phyloP scores from a whole-genome alignment of 2,329 filamentous ascomycete species.

The Hypoxylon sp. region DNA sequence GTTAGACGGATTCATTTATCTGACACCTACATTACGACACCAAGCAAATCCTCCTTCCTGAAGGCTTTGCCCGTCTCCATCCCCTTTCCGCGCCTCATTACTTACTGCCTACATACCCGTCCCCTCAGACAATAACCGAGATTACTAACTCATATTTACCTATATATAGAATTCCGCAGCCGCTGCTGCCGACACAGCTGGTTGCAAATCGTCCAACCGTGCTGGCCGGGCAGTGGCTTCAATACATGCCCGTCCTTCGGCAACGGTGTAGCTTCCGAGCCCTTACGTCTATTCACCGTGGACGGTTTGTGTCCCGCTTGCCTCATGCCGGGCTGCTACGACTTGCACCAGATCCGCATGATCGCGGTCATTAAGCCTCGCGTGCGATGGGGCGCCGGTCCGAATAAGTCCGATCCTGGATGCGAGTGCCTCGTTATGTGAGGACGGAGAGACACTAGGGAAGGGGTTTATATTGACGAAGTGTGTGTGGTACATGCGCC shows the following conservation, averaged over 20 bases:
- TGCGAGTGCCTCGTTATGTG: constrained; percentile 61
- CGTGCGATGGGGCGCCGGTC: constrained; percentile 65
- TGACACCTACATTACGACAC: background rate
- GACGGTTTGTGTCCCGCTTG: constrained; percentile 53
- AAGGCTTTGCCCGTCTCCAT: background rate
- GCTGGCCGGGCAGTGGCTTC: constrained; percentile 67
- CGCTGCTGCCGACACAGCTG: constrained; percentile 67
- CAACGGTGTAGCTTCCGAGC: constrained; percentile 57
- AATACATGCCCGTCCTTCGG: constrained; percentile 62
- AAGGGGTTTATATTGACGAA: background rate
- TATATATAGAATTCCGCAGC: constrained; percentile 62
- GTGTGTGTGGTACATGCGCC: background rate
- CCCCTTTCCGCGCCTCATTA: background rate
- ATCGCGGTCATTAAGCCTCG: constrained; percentile 62
- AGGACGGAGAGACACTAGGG: constrained; percentile 26
- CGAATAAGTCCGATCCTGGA: constrained; percentile 57
- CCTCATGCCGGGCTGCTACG: constrained; percentile 63
- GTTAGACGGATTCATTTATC: background rate
- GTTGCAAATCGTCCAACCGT: constrained; percentile 64
- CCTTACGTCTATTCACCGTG: constrained; percentile 55
- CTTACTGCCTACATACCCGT: too few species aligned
- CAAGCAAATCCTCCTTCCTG: background rate
- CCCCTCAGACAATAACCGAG: background rate
- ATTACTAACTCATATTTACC: background rate
- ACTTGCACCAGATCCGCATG: constrained; percentile 64